Evolutionary conservation across 441 rosid genomes (phyloP).

Genomic region (Erodium texanum): DNA sequence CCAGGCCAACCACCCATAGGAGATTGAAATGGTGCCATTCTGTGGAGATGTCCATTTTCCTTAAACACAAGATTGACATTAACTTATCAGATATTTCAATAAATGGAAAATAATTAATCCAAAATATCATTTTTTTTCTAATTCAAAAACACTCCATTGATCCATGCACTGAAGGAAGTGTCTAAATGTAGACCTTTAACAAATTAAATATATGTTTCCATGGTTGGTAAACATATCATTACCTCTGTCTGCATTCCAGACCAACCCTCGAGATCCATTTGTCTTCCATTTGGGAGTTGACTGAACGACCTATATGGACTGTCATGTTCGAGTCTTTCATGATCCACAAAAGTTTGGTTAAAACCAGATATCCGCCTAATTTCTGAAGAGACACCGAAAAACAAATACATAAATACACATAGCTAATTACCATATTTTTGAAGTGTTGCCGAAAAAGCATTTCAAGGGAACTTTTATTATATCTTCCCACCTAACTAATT

Average conservation of each 20-base stretch:
- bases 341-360: slow-evolving; percentile 47
- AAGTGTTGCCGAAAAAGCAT: neutral
- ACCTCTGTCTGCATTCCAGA: slow-evolving; percentile 87
- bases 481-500: neutral
- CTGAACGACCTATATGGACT: slow-evolving; percentile 76
- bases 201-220: neutral
- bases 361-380: slow-evolving; percentile 54
- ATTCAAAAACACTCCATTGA: neutral
- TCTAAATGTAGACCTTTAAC: neutral
- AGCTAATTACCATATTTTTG: neutral
- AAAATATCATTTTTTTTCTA: neutral
- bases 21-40: slow-evolving; percentile 52
- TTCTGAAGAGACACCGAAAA: slow-evolving; percentile 42
- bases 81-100: neutral
- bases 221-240: slow-evolving; percentile 17
- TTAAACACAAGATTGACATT: slow-evolving; percentile 26
- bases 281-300: slow-evolving; percentile 60
- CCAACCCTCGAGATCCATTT: slow-evolving; percentile 68
- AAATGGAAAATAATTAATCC: neutral
- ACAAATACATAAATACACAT: slow-evolving; percentile 4
- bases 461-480: neutral
- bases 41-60: slow-evolving; percentile 74
- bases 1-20: slow-evolving; percentile 72
- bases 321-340: slow-evolving; percentile 69
- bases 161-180: neutral